These are phyloP conservation scores for Limnanthes douglasii DNA, from an alignment of 345 rosid species.

Conservation along the genomic window DNA sequence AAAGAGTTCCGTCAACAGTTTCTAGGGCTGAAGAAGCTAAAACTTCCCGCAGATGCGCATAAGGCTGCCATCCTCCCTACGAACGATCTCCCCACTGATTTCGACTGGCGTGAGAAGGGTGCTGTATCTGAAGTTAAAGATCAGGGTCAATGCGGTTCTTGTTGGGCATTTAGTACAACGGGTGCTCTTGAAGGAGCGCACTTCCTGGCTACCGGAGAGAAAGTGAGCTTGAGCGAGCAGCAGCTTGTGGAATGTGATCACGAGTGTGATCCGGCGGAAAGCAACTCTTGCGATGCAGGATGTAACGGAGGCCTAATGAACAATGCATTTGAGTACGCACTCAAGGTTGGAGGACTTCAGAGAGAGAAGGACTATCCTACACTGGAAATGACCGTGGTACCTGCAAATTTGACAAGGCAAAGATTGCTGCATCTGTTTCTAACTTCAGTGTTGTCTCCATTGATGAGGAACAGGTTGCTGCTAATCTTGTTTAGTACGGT, in stretches of 20 bases:
- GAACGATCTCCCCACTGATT: constrained; percentile 52
- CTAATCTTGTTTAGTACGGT: constrained; percentile 76
- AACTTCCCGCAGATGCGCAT: constrained; percentile 58
- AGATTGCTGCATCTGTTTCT: constrained; percentile 56
- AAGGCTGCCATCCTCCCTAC: constrained; percentile 88
- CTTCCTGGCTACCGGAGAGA: too few species aligned
- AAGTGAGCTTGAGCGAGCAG: too few species aligned
- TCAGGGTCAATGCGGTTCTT: too few species aligned
- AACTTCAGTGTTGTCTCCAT: constrained; percentile 78
- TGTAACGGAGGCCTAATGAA: constrained; percentile 92
- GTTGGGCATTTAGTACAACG: too few species aligned
- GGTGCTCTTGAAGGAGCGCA: too few species aligned
- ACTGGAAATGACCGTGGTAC: constrained; percentile 57
- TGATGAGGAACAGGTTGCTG: constrained; percentile 94
- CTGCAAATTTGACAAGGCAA: constrained; percentile 77
- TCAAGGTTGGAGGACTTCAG: constrained; percentile 82
- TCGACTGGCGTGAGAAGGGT: constrained; percentile 93
- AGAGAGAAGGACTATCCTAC: constrained; percentile 91
- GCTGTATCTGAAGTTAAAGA: constrained; percentile 79
- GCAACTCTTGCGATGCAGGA: constrained; percentile 73
- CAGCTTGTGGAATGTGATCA: too few species aligned
- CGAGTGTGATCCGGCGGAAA: constrained; percentile 93
- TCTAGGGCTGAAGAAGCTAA: too few species aligned
- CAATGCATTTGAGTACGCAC: constrained; percentile 83
- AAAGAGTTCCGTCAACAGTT: too few species aligned